Percentiles rank a stretch among this genome's conserved stretches.
phyloP scores from a whole-genome alignment of 2,329 filamentous ascomycete species.

The Ceratocystis destructans region DNA sequence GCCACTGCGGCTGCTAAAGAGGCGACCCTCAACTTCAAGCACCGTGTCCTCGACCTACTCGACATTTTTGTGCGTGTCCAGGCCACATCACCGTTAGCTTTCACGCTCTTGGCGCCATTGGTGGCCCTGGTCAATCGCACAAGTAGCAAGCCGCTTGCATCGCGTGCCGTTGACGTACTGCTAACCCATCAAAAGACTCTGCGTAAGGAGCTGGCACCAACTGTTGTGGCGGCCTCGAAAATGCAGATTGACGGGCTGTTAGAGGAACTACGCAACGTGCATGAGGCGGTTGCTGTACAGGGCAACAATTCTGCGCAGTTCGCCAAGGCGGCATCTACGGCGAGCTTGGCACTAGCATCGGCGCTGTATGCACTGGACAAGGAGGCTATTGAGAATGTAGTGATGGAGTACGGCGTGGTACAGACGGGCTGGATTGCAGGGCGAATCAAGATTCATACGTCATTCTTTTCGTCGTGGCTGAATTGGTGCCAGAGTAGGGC shows the following conservation, averaged over 20 bases:
- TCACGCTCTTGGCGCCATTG: constrained; percentile 61
- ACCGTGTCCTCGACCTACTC: constrained; percentile 76
- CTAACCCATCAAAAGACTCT: constrained; percentile 55
- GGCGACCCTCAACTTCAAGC: constrained; percentile 87
- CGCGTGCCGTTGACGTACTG: constrained; percentile 60
- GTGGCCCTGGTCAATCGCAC: constrained; percentile 66
- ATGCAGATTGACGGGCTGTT: constrained; percentile 9
- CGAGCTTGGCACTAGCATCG: constrained; percentile 53
- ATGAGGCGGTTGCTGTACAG: constrained; percentile 48
- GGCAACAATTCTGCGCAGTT: constrained; percentile 55
- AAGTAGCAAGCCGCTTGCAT: constrained; percentile 57
- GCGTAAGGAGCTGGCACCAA: constrained; percentile 37
- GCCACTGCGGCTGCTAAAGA: constrained; percentile 79
- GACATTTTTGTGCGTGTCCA: constrained; percentile 74
- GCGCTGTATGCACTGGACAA: constrained; percentile 44
- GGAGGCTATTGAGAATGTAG: constrained; percentile 39
- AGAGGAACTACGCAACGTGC: constrained; percentile 47
- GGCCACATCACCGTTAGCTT: constrained; percentile 50
- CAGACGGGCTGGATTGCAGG: constrained; percentile 44
- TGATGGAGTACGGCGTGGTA: constrained; percentile 50
- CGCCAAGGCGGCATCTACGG: constrained; percentile 58
- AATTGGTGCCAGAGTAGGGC: constrained; percentile 53
- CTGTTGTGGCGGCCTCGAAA: constrained; percentile 24
- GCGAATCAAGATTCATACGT: constrained; percentile 45
- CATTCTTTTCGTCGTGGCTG: constrained; percentile 58